Base-by-base conservation (phyloP, 2,329 filamentous ascomycete species). In the Nemania diffusa region DNA sequence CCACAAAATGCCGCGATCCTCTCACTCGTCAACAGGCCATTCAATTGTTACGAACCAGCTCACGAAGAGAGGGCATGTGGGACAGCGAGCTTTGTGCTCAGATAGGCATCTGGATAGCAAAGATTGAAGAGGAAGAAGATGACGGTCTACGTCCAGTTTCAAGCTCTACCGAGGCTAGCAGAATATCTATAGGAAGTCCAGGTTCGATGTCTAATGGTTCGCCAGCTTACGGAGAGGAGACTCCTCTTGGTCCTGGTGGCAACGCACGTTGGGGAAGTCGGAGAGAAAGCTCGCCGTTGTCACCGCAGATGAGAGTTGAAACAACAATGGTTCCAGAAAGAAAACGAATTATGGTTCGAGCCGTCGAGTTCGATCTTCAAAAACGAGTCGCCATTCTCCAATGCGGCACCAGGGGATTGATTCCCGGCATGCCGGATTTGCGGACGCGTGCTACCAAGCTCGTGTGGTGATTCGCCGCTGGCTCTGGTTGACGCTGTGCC, bases 1-100 rank as follows among this genome's bases (percentile, higher is more conserved):
- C 87, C 6, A 90, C 87, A 6, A 90, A 90, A 73, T 91, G 89
- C 73, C 84, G 88, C 11, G 85, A 90, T 67, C 83, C 84, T 0
- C 71, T 79, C 1, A 81, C 86, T 37, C 84, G 90, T 22, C 82
- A 87, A 20, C 85, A 87, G 69, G 89, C 90, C 7, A 88, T 91
- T 48, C 82, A 87, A 74, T 77, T 92, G 42, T 78, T 92, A 62
- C 82, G 83, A 57, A 87, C 83, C 71, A 88, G 85, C 73, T 85
- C 88, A 7, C 83, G 89, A 52, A 82, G 89, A 56, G 90, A 92
- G 77, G 89, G 87, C 24, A 89, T 91, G 83, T 92, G 90, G 90
- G 89, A 92, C 72, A 89, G 86, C 72, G 84, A 87, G 69, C 81
- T 89, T 67, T 81, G 83, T 11, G 86, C 86, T 1, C 82, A 82